Evolutionary conservation across 2,329 filamentous ascomycete species (phyloP).

Genomic region (Chaetomiaceae sp.): DNA sequence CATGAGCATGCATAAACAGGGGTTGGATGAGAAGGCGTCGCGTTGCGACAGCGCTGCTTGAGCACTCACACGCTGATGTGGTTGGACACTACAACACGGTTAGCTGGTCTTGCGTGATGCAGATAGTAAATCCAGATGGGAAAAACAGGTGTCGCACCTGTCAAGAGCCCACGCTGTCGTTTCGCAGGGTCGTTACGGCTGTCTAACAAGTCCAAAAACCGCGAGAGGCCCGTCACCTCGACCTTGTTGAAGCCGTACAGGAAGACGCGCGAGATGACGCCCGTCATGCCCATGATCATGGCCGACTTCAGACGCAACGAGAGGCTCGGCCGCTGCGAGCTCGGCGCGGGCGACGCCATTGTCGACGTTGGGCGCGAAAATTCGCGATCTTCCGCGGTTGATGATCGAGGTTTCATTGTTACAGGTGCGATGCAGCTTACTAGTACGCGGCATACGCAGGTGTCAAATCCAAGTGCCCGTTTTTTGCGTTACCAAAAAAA

Average conservation of each 20-base stretch:
- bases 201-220: conserved; percentile 71
- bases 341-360: conserved; percentile 11
- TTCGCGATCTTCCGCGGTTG: neutral
- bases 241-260: conserved; percentile 67
- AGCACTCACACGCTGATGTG: conserved; percentile 68
- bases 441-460: no score
- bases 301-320: conserved; percentile 70
- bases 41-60: no score
- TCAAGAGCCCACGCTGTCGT: conserved; percentile 72
- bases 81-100: conserved; percentile 61
- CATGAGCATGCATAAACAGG: no score
- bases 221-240: conserved; percentile 69
- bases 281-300: conserved; percentile 66
- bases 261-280: conserved; percentile 65
- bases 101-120: no score
- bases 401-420: neutral
- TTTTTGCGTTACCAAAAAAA: no score
- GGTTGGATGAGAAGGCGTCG: no score
- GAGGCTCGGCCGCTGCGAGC: conserved; percentile 46
- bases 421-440: neutral
- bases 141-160: conserved; percentile 47
- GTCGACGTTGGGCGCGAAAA: conserved; percentile 11
- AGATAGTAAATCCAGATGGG: no score
- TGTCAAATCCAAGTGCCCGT: no score
- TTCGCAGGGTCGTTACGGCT: conserved; percentile 58